Conservation (phyloP, 768 basidiomycete species). For the Pisolithus microcarpus region DNA sequence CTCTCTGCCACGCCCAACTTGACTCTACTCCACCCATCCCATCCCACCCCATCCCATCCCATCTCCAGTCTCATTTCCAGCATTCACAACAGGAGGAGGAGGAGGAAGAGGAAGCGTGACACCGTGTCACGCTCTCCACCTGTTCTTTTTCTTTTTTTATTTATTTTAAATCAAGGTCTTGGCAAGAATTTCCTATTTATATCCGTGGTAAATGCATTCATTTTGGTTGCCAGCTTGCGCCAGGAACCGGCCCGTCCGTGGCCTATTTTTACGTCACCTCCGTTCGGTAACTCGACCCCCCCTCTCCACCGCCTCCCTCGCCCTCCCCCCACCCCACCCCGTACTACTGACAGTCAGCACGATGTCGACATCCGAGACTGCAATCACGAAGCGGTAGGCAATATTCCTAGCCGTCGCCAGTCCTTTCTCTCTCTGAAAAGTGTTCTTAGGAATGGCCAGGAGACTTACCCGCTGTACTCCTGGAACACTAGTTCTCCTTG, state of each 20-base stretch:
- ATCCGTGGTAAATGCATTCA: slow-evolving; percentile 3
- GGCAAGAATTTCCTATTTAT: slow-evolving; percentile 1
- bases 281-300: not conserved
- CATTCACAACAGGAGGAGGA: no score
- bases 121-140: not conserved
- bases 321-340: not conserved
- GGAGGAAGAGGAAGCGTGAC: no score
- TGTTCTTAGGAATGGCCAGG: not conserved
- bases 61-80: not conserved
- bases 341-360: not conserved
- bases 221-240: not conserved
- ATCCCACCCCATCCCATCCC: no score
- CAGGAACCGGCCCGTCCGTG: slow-evolving; percentile 1
- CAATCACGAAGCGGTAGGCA: not conserved
- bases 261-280: not conserved
- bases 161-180: not conserved
- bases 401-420: not conserved
- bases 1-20: not conserved
- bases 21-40: no score
- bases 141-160: not conserved
- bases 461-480: not conserved
- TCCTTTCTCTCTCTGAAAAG: not conserved
- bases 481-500: not conserved
- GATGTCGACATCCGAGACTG: not conserved
- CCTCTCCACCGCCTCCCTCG: not conserved